Conservation (phyloP, 192 early-diverging fungal genomes). For the Thamnidium elegans region DNA sequence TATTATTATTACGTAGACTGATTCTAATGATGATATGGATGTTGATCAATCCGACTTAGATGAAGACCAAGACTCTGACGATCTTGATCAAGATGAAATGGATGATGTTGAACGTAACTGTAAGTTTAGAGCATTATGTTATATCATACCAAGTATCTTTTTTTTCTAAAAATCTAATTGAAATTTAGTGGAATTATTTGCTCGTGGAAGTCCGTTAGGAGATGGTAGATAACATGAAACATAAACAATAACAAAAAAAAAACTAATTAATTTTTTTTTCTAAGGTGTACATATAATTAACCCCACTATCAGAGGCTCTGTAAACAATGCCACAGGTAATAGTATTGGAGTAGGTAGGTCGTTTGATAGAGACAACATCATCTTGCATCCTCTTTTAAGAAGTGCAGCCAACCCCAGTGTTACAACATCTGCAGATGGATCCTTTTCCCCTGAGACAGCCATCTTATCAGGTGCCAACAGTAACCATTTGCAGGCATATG, state of each 20-base stretch:
- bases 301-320: neutral
- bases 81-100: conserved; percentile 31
- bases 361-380: conserved; percentile 47
- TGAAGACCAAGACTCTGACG: conserved; percentile 40
- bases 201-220: too few relatives aligned
- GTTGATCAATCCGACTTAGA: conserved; percentile 31
- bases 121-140: too few relatives aligned
- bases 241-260: too few relatives aligned
- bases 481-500: conserved; percentile 56
- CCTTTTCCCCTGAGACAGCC: conserved; percentile 30
- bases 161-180: too few relatives aligned
- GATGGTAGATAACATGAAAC: too few relatives aligned
- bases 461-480: conserved; percentile 50
- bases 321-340: neutral
- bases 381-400: conserved; percentile 60
- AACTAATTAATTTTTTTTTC: neutral
- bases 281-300: neutral
- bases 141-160: too few relatives aligned
- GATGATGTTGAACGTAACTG: too few relatives aligned
- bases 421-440: neutral
- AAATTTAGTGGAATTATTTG: too few relatives aligned
- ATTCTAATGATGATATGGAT: conserved; percentile 43
- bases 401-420: neutral
- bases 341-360: neutral
- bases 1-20: neutral